A percentile compares a stretch with the other conserved stretches of the same genome.
Conservation (phyloP, 2,329 filamentous ascomycete genomes). For the Elsinoe batatas region DNA sequence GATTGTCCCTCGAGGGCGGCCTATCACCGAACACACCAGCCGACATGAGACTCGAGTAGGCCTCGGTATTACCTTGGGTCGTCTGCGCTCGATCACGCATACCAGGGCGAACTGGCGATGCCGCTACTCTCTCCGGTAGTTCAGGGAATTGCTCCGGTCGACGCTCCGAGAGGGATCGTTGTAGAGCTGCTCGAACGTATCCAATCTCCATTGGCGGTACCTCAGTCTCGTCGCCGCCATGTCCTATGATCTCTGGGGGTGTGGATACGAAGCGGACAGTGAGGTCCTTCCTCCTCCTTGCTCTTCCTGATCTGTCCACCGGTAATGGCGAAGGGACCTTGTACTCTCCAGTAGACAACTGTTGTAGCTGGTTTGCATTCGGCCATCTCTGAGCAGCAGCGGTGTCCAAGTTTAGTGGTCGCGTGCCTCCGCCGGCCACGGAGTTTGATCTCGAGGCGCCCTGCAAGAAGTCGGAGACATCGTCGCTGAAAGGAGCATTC, state of each 20-base stretch:
- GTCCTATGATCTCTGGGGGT: slow-evolving; percentile 72
- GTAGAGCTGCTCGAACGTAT: slow-evolving; percentile 37
- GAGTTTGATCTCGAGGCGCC: slow-evolving; percentile 38
- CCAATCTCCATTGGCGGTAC: slow-evolving; percentile 63
- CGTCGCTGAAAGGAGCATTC: slow-evolving; percentile 32
- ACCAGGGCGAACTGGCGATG: slow-evolving; percentile 32
- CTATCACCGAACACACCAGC: slow-evolving; percentile 10
- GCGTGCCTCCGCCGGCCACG: slow-evolving; percentile 17
- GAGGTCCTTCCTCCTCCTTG: slow-evolving; percentile 54
- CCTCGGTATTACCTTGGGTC: not conserved
- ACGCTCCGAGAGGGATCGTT: slow-evolving; percentile 23
- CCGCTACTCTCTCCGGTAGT: slow-evolving; percentile 27
- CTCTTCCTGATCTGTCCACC: slow-evolving; percentile 22
- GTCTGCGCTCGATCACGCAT: slow-evolving; percentile 10
- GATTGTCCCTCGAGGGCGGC: slow-evolving; percentile 8
- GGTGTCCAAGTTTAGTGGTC: slow-evolving; percentile 36
- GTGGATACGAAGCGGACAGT: slow-evolving; percentile 64
- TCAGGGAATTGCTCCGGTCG: slow-evolving; percentile 16
- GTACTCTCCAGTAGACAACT: slow-evolving; percentile 17
- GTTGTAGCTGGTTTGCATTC: slow-evolving; percentile 34
- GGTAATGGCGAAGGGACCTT: slow-evolving; percentile 19
- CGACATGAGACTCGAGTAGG: slow-evolving; percentile 4
- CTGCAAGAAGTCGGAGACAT: slow-evolving; percentile 50
- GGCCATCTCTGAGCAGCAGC: slow-evolving; percentile 43
- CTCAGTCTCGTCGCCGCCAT: slow-evolving; percentile 80